A percentile compares a stretch with the other conserved stretches of the same genome.
These are phyloP conservation scores for Colletotrichum tofieldiae DNA, from an alignment of 2,329 filamentous ascomycete genomes.

Conservation along the genomic window DNA sequence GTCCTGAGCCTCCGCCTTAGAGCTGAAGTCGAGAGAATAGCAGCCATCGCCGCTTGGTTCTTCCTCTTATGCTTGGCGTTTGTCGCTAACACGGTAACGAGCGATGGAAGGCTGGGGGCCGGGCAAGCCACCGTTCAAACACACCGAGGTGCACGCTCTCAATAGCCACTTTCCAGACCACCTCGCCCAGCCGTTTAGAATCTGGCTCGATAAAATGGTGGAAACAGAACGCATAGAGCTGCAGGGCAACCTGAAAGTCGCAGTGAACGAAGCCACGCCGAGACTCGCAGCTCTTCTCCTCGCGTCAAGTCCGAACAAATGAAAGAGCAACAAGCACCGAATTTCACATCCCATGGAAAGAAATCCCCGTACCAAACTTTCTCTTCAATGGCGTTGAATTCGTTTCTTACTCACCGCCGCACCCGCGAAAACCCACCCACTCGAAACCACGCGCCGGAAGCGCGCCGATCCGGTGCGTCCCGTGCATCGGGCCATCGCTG, in stretches of 20 bases:
- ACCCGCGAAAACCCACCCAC: conserved; percentile 22
- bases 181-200: not conserved
- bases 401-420: not conserved
- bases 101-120: not conserved
- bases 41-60: conserved; percentile 2
- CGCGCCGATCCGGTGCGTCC: conserved; percentile 29
- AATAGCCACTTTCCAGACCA: not conserved
- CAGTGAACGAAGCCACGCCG: not conserved
- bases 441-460: conserved; percentile 34
- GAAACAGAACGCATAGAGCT: not conserved
- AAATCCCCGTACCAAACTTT: not conserved
- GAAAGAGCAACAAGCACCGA: not conserved
- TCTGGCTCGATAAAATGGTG: no score
- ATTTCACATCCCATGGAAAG: not conserved
- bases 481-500: conserved; percentile 30
- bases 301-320: not conserved
- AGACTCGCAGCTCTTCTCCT: not conserved
- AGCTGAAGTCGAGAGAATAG: conserved; percentile 18
- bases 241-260: not conserved
- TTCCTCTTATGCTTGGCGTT: not conserved
- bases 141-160: not conserved
- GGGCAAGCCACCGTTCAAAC: not conserved
- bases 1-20: conserved; percentile 22
- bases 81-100: not conserved
- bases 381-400: not conserved